Percentiles rank a stretch among this genome's conserved stretches.
Conservation (phyloP, 2,329 filamentous ascomycete genomes). For the Zasmidium citrigriseum region DNA sequence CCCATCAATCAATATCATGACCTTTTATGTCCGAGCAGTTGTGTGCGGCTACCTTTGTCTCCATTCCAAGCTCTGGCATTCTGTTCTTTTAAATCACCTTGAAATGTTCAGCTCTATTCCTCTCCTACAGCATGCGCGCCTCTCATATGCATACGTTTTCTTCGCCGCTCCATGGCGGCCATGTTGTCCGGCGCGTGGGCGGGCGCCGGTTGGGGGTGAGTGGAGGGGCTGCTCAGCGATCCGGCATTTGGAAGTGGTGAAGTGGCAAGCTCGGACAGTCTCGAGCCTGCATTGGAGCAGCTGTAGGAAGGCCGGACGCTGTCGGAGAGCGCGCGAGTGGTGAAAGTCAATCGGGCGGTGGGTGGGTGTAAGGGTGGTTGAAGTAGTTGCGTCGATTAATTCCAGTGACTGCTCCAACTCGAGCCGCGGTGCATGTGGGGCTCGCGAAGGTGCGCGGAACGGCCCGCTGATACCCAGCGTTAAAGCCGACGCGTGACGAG, state of each 20-base stretch:
- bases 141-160: conserved; percentile 48
- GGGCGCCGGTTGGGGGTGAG: conserved; percentile 23
- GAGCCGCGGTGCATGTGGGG: neutral
- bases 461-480: no score
- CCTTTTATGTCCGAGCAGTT: neutral
- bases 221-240: conserved; percentile 34
- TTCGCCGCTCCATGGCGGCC: conserved; percentile 51
- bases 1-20: neutral
- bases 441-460: neutral
- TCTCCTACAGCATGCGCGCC: conserved; percentile 7
- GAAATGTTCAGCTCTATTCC: conserved; percentile 10
- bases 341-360: neutral
- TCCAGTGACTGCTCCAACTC: neutral
- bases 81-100: conserved; percentile 86
- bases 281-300: conserved; percentile 38
- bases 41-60: conserved; percentile 68
- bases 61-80: conserved; percentile 88
- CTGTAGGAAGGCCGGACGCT: conserved; percentile 1
- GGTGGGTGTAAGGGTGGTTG: neutral
- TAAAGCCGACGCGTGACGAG: no score
- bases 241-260: conserved; percentile 34
- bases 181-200: conserved; percentile 26
- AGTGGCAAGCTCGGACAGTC: conserved; percentile 29
- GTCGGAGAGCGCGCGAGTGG: neutral
- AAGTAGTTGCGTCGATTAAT: neutral